These are phyloP conservation scores for Pythium brassicae DNA, from an alignment of 352 stramenopile genomes.

Conservation along the genomic window DNA sequence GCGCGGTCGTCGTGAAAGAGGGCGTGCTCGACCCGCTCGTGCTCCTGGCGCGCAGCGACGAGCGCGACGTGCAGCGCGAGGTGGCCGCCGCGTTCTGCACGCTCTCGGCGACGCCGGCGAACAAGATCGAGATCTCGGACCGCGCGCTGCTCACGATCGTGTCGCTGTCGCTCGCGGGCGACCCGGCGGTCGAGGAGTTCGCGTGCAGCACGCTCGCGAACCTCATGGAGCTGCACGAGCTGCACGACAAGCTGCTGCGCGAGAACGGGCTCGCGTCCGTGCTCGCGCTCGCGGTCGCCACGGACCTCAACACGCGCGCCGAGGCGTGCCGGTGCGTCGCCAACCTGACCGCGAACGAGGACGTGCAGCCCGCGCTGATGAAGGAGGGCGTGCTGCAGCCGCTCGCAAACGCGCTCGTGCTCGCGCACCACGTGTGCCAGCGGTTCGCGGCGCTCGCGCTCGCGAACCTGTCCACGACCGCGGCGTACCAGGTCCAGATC, in stretches of 20 bases:
- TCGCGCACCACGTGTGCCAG: conserved; percentile 91
- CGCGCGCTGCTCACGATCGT: conserved; percentile 94
- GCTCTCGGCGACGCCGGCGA: conserved; percentile 93
- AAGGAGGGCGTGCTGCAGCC: conserved; percentile 88
- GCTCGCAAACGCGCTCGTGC: conserved; percentile 85
- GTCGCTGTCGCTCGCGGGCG: conserved; percentile 90
- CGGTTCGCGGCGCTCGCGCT: conserved; percentile 91
- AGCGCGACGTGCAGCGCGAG: conserved; percentile 90
- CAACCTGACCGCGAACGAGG: conserved; percentile 94
- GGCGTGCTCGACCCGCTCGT: conserved; percentile 95
- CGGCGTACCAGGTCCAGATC: conserved; percentile 93
- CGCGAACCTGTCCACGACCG: conserved; percentile 93
- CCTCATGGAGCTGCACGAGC: conserved; percentile 92
- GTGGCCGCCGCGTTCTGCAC: conserved; percentile 93
- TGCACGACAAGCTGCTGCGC: conserved; percentile 93
- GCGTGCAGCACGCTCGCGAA: conserved; percentile 94
- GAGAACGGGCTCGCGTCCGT: conserved; percentile 92
- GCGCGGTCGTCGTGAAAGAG: conserved; percentile 88
- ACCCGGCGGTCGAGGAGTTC: conserved; percentile 90
- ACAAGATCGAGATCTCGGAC: conserved; percentile 95
- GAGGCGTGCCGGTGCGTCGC: conserved; percentile 92
- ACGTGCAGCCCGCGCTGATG: conserved; percentile 90
- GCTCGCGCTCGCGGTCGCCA: conserved; percentile 87
- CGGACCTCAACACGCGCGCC: conserved; percentile 87
- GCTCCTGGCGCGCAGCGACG: conserved; percentile 91